Conservation (phyloP, 2,329 filamentous ascomycete species). For the Ceratocystis diversiconidia region DNA sequence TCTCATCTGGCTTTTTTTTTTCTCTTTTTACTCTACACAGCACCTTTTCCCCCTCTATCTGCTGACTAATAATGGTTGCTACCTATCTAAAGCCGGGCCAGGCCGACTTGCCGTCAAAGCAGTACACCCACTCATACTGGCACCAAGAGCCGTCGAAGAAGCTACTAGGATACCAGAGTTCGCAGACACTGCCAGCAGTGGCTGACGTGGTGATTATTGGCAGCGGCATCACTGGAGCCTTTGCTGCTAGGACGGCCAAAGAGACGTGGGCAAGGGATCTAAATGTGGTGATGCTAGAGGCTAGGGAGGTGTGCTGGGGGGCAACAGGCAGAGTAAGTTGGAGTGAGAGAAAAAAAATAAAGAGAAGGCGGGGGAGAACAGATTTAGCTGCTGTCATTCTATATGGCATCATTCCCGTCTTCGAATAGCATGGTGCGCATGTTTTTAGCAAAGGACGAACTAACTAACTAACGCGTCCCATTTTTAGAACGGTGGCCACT, state of each 20-base stretch:
- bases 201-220: slow-evolving; percentile 61
- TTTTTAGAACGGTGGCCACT: slow-evolving; percentile 54
- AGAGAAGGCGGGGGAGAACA: background rate
- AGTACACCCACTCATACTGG: slow-evolving; percentile 58
- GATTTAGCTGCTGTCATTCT: background rate
- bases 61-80: background rate
- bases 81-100: slow-evolving; percentile 22
- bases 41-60: background rate
- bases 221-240: slow-evolving; percentile 62
- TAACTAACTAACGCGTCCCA: background rate
- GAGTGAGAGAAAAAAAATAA: background rate
- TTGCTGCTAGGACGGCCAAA: slow-evolving; percentile 50
- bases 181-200: slow-evolving; percentile 42
- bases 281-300: slow-evolving; percentile 59
- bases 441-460: background rate
- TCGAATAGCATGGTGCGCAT: background rate
- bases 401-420: background rate
- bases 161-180: slow-evolving; percentile 55
- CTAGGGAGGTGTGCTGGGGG: slow-evolving; percentile 66
- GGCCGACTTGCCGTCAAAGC: slow-evolving; percentile 43
- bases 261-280: slow-evolving; percentile 30
- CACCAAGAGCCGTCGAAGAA: slow-evolving; percentile 50
- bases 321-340: slow-evolving; percentile 61
- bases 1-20: background rate
- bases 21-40: background rate